phyloP scores from a whole-genome alignment of 2,329 filamentous ascomycete species.

The Dactylella cylindrospora region DNA sequence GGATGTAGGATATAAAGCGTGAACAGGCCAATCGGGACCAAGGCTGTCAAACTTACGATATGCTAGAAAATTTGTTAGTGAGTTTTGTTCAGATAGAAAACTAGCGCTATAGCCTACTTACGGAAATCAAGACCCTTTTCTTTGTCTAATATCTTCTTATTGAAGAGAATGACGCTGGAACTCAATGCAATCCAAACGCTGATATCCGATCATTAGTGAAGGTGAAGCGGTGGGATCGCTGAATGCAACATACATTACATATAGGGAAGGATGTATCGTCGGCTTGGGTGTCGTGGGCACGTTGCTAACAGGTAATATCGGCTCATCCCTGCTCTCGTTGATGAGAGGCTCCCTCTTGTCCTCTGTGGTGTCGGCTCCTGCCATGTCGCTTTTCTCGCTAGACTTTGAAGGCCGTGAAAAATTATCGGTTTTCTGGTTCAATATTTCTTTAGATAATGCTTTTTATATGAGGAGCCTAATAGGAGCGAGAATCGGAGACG shows the following conservation, averaged over 20 bases:
- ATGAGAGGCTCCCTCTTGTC: constrained; percentile 34
- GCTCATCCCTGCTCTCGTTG: constrained; percentile 23
- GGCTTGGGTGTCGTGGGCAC: constrained; percentile 63
- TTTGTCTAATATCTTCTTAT: constrained; percentile 95
- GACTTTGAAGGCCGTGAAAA: too few relatives aligned
- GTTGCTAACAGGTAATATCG: constrained; percentile 32
- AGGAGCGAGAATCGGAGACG: too few relatives aligned
- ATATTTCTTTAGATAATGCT: too few relatives aligned
- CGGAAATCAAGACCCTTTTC: constrained; percentile 66
- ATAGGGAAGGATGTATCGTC: constrained; percentile 76
- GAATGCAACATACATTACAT: constrained; percentile 65
- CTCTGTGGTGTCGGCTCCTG: constrained; percentile 14
- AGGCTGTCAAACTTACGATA: constrained; percentile 54
- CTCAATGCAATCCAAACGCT: constrained; percentile 91
- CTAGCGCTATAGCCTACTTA: constrained; percentile 55
- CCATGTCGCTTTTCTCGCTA: too few relatives aligned
- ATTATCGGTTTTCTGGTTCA: too few relatives aligned
- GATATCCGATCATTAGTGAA: constrained; percentile 44
- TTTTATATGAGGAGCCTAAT: too few relatives aligned
- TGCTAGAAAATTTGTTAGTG: constrained; percentile 52
- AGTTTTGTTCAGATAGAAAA: constrained; percentile 11
- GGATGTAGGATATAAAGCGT: background rate
- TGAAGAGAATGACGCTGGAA: constrained; percentile 95
- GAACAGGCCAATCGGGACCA: background rate
- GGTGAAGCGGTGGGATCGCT: constrained; percentile 24